Base-by-base conservation (phyloP, 1,284 basidiomycete species). In the Gymnopus androsaceus region DNA sequence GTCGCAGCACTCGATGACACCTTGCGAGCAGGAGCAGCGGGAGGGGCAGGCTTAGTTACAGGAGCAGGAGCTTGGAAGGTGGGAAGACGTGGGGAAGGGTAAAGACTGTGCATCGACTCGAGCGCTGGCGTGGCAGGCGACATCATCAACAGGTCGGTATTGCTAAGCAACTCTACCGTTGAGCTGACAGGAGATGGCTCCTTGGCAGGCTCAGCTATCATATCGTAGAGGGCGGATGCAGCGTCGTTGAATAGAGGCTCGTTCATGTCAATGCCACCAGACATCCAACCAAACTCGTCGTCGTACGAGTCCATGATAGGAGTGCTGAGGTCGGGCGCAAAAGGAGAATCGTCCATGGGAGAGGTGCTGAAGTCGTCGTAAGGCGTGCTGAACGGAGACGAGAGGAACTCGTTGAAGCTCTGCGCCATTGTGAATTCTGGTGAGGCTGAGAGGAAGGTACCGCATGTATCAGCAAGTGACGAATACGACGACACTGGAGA, bases 301-400 rank as follows among this genome's bases (percentile, higher is more conserved):
- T 69, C 75, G 36, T 70, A 36, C 19, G 72, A 71, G 42, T 67
- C 73, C 45, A 80, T 62, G n/a, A 78, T 70, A 2, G 86, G 87
- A 0, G 87, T 87, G 5, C 72, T 77, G 58, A 88, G 78, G 66
- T 82, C 77, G 33, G 85, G 82, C 9, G 78, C 76, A 54, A 74
- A 72, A 3, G 84, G 84, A 0, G 73, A 70, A 55, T 73, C 72
- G 34, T 63, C 61, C 30, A 61, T 61, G 1, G 74, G 69, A 8
- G 71, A 71, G 2, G 63, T 58, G 36, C 51, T 40, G 34, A 55
- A 63, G 17, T 62, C 61, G 37, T 56, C 51, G 41, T 54, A 59
- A 31, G 56, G 61, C n/a, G 57, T 60, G 30, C 41, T 53, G 40
- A 55, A 46, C 7, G 51, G 54, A 19, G 57, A 55, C 8, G 59